These are phyloP conservation scores for Pterula multifida DNA, from an alignment of 1,284 basidiomycete genomes.

Conservation along the genomic window DNA sequence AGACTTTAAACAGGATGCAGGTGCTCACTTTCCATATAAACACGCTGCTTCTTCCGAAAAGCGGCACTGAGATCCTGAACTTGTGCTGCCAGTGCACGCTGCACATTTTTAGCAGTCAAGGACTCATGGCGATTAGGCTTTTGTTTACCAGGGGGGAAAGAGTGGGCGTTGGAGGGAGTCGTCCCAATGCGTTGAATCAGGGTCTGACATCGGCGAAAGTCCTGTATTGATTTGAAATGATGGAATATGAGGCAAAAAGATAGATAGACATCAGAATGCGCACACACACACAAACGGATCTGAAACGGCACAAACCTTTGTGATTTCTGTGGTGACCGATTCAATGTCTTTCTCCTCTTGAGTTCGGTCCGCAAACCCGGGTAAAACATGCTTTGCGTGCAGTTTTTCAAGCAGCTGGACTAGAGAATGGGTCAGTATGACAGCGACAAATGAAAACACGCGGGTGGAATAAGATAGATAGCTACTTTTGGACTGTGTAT, in stretches of 20 bases:
- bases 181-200: conserved; percentile 67
- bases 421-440: conserved; percentile 32
- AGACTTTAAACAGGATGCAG: conserved; percentile 8
- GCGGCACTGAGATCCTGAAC: conserved; percentile 86
- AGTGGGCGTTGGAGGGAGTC: conserved; percentile 23
- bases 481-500: conserved; percentile 72
- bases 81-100: conserved; percentile 88
- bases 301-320: conserved; percentile 45
- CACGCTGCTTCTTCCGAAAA: conserved; percentile 96
- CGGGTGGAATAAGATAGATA: conserved; percentile 13
- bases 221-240: conserved; percentile 41
- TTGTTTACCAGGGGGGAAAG: conserved; percentile 37
- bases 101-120: conserved; percentile 88
- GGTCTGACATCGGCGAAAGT: conserved; percentile 73
- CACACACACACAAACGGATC: background rate
- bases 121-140: conserved; percentile 37
- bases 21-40: conserved; percentile 94
- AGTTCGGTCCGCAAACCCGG: conserved; percentile 90
- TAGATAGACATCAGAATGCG: conserved; percentile 10
- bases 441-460: conserved; percentile 8
- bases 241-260: too few relatives aligned
- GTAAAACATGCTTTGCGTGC: conserved; percentile 90
- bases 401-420: conserved; percentile 64
- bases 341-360: conserved; percentile 94
- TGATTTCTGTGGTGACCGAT: conserved; percentile 76